phyloP scores from a whole-genome alignment of 1,139 yeast genomes.

The Pichia sp. region DNA sequence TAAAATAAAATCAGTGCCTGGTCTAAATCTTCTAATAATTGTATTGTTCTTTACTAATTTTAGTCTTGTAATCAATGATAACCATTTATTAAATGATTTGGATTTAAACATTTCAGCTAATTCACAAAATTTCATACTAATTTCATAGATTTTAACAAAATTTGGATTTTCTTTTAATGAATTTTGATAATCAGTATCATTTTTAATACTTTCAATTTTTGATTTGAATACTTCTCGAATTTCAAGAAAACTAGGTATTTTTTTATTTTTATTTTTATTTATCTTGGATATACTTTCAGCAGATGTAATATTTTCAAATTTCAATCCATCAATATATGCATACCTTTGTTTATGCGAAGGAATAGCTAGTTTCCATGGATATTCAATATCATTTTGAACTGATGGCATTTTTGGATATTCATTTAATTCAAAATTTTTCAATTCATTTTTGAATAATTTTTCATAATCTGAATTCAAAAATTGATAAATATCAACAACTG shows the following conservation, averaged over 20 bases:
- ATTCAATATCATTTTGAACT: conserved; percentile 45
- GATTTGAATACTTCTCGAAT: conserved; percentile 17
- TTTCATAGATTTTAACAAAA: conserved; percentile 10
- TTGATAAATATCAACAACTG: conserved; percentile 60
- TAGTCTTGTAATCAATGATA: conserved; percentile 57
- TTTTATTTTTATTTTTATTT: conserved; percentile 35
- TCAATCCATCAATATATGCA: conserved; percentile 66
- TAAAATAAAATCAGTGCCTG: conserved; percentile 87
- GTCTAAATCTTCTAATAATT: conserved; percentile 80
- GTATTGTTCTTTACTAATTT: conserved; percentile 61
- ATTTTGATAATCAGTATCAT: conserved; percentile 3
- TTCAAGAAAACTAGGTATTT: conserved; percentile 24
- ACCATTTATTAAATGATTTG: conserved; percentile 62
- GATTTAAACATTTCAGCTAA: conserved; percentile 58
- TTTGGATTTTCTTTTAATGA: conserved; percentile 15
- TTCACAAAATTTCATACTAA: conserved; percentile 37
- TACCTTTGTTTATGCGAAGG: conserved; percentile 93
- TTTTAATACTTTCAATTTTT: not conserved
- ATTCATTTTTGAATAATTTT: conserved; percentile 36
- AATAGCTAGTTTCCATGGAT: conserved; percentile 86
- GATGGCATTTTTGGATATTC: conserved; percentile 52
- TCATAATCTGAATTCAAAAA: conserved; percentile 59
- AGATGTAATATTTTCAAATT: conserved; percentile 30
- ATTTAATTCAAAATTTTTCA: conserved; percentile 49
- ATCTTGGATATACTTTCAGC: conserved; percentile 29